Percentiles rank a stretch among this genome's conserved stretches.
These are phyloP conservation scores for Cladosporium cucumerinum DNA, from an alignment of 2,329 filamentous ascomycete genomes.

Conservation along the genomic window DNA sequence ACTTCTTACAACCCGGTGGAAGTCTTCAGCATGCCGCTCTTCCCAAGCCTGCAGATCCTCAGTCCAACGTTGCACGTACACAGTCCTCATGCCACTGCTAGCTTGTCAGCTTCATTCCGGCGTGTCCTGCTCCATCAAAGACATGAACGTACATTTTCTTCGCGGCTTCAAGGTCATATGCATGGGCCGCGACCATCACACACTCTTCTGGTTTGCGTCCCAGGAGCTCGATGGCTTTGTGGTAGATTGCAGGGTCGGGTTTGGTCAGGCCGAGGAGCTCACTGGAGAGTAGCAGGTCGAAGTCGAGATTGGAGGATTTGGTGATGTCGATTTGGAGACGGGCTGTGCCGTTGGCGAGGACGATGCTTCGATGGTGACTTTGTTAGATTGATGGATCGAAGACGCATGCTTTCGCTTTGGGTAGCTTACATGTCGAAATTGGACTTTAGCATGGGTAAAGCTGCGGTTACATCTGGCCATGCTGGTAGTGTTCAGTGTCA, in stretches of 20 bases:
- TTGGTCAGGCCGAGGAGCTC: conserved; percentile 51
- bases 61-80: conserved; percentile 53
- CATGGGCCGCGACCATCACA: conserved; percentile 54
- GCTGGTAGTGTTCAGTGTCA: conserved; percentile 26
- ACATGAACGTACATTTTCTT: conserved; percentile 31
- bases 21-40: conserved; percentile 18
- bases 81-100: conserved; percentile 46
- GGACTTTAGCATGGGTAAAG: conserved; percentile 39
- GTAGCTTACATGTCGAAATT: conserved; percentile 31
- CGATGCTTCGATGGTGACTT: conserved; percentile 29
- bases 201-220: conserved; percentile 46
- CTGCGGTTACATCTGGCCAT: conserved; percentile 51
- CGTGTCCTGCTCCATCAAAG: neutral
- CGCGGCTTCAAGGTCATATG: conserved; percentile 52
- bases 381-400: neutral
- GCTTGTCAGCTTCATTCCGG: neutral
- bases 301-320: conserved; percentile 46
- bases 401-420: neutral
- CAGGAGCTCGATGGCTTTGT: conserved; percentile 45
- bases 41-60: conserved; percentile 44
- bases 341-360: conserved; percentile 55
- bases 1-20: conserved; percentile 34
- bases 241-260: conserved; percentile 48
- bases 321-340: conserved; percentile 54
- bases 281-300: conserved; percentile 53